Percentiles rank a stretch among this genome's conserved stretches.
Evolutionary conservation across 768 basidiomycete species (phyloP).

Genomic region (Podaxis sp.): DNA sequence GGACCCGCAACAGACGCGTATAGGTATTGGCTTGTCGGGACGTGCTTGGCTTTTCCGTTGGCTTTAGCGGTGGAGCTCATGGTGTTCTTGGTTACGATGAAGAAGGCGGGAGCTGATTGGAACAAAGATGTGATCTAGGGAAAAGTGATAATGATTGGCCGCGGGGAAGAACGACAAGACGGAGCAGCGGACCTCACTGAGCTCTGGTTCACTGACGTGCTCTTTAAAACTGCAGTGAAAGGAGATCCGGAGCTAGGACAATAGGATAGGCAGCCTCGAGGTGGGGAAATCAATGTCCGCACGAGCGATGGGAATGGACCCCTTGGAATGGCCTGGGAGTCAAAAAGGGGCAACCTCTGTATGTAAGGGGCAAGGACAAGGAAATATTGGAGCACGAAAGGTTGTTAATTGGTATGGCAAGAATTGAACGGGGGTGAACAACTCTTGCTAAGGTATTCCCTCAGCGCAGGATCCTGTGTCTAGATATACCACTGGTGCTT

Average conservation of each 20-base stretch:
- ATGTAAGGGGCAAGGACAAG: background rate
- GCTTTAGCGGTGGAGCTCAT: conserved; percentile 10
- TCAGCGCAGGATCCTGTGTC: background rate
- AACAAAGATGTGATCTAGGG: background rate
- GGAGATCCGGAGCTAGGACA: conserved; percentile 8
- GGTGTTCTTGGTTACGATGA: background rate
- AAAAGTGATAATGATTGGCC: background rate
- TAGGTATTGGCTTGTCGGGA: background rate
- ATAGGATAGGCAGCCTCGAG: background rate
- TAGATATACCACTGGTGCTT: background rate
- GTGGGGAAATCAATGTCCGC: background rate
- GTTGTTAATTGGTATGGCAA: background rate
- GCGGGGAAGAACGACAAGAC: background rate
- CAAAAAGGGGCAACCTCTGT: conserved; percentile 1
- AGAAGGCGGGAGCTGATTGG: background rate
- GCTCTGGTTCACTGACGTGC: background rate
- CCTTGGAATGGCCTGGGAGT: conserved; percentile 3
- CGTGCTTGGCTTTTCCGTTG: conserved; percentile 13
- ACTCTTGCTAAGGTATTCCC: background rate
- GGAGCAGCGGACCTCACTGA: background rate
- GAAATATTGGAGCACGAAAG: background rate
- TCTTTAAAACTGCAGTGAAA: background rate
- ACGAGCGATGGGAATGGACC: conserved; percentile 4
- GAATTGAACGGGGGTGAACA: background rate
- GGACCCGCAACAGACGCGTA: background rate